Evolutionary conservation across 2,329 filamentous ascomycete genomes (phyloP).

Genomic region (Lasiodiplodia sp.): DNA sequence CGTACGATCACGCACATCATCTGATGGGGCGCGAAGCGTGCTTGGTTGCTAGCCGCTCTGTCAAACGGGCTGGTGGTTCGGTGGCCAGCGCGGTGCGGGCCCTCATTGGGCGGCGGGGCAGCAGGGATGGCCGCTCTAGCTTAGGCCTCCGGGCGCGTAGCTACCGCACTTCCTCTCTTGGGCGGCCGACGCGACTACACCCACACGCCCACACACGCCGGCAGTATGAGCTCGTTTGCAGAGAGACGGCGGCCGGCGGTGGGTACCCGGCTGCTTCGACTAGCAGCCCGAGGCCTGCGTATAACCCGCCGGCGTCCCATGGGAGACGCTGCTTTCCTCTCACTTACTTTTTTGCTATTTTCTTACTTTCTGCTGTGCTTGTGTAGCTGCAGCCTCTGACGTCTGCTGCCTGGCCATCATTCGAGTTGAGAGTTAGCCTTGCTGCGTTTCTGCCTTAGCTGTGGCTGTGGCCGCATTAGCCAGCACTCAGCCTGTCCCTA

Average conservation of each 20-base stretch:
- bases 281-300: background rate
- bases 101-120: background rate
- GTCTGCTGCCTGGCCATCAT: conserved; percentile 11
- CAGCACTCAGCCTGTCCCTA: conserved; percentile 15
- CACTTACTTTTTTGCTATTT: background rate
- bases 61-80: conserved; percentile 6
- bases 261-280: background rate
- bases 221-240: conserved; percentile 18
- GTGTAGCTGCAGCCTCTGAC: conserved; percentile 17
- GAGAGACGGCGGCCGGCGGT: background rate
- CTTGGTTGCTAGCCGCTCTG: conserved; percentile 15
- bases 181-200: background rate
- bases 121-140: background rate
- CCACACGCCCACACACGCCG: background rate
- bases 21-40: conserved; percentile 3
- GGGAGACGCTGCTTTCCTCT: conserved; percentile 1
- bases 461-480: conserved; percentile 4
- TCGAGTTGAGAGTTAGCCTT: background rate
- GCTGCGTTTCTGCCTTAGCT: background rate
- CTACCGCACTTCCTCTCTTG: conserved; percentile 12
- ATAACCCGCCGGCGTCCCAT: conserved; percentile 13
- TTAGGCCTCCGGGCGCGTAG: conserved; percentile 10
- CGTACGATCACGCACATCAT: background rate
- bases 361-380: conserved; percentile 21
- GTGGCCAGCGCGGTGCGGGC: background rate